A percentile compares a stretch with the other conserved stretches of the same genome.
phyloP scores from a whole-genome alignment of 2,329 filamentous ascomycete genomes.

The Fusarium chlamydosporum region DNA sequence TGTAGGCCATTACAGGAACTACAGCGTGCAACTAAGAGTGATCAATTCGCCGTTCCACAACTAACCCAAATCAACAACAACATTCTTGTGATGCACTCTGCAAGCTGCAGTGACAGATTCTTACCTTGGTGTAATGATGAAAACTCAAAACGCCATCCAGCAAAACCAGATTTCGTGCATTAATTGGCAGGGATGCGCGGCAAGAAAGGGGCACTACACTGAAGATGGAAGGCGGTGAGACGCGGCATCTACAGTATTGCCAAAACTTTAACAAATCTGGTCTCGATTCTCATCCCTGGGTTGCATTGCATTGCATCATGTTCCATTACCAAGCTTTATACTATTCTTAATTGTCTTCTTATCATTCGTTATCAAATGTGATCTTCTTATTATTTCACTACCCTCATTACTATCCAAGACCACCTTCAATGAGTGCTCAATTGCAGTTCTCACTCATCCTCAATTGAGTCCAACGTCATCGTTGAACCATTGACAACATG shows the following conservation, averaged over 20 bases:
- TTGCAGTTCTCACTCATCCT: neutral
- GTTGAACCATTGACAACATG: conserved; percentile 33
- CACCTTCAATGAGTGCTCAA: conserved; percentile 27
- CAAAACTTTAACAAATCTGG: conserved; percentile 27
- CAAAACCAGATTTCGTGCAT: neutral
- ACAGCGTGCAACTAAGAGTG: too few relatives aligned
- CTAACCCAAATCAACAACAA: too few relatives aligned
- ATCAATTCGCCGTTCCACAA: too few relatives aligned
- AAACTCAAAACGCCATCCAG: neutral
- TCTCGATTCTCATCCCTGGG: neutral
- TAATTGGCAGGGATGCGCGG: conserved; percentile 10
- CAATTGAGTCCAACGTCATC: conserved; percentile 10
- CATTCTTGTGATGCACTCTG: too few relatives aligned
- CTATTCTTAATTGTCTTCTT: conserved; percentile 24
- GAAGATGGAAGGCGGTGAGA: conserved; percentile 6
- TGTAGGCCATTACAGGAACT: too few relatives aligned
- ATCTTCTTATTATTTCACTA: conserved; percentile 25
- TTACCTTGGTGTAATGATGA: neutral
- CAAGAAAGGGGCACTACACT: conserved; percentile 3
- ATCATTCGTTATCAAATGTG: conserved; percentile 44
- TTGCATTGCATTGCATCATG: neutral
- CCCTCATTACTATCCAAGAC: neutral
- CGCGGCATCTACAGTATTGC: conserved; percentile 6
- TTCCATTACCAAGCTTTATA: conserved; percentile 9
- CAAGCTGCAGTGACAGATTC: too few relatives aligned